Evolutionary conservation across 106 monocot species (phyloP), one percentile per base, ranked within the genome.

Genomic region (Acorus calamus): DNA sequence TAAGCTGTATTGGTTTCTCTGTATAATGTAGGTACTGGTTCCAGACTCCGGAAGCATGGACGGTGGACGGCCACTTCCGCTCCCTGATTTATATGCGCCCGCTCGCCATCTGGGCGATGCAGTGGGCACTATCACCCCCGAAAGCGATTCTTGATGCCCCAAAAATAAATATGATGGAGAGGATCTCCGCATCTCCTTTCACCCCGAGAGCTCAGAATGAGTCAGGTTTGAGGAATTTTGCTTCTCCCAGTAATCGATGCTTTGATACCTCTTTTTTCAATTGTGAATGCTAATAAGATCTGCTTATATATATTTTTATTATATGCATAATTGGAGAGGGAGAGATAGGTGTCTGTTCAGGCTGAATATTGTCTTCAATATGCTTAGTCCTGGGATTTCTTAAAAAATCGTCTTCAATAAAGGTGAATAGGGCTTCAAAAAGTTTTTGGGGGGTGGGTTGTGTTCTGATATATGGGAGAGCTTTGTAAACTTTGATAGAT

Each of bases 51-150:
- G 98, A 99, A 77, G 98, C 63, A 54, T 99, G 98, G 98, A 92
- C 98, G 4, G 75, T 70, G 2, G 98, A 99, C n/a, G 98, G 98
- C 42, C 92, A 99, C 56, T 99, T 92, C 69, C 69, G 98, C 2
- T 99, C 98, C 0, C 64, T 99, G 3, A 69, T 88, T 8, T 99
- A 99, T 53, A 99, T 99, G 98, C 82, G 98, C 5, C 98, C 98
- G 1, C 85, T 99, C 11, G 82, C 98, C n/a, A 99, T 99, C 43
- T 99, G 98, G 98, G 91, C 85, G 0, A 99, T 99, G 92, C 98
- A 99, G 47, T 99, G 84, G 83, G 98, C 98, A 1, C 60, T 86
- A 6, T 92, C 88, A 57, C 92, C 98, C 44, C 85, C 92, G n/a
- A 83, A 86, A 59, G 76, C 88, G 11, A 82, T 91, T 12, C 70